Evolutionary conservation across 805 yeast species (phyloP), one percentile per base, ranked within the genome.

Genomic region (Starmerella potacharoeniae): DNA sequence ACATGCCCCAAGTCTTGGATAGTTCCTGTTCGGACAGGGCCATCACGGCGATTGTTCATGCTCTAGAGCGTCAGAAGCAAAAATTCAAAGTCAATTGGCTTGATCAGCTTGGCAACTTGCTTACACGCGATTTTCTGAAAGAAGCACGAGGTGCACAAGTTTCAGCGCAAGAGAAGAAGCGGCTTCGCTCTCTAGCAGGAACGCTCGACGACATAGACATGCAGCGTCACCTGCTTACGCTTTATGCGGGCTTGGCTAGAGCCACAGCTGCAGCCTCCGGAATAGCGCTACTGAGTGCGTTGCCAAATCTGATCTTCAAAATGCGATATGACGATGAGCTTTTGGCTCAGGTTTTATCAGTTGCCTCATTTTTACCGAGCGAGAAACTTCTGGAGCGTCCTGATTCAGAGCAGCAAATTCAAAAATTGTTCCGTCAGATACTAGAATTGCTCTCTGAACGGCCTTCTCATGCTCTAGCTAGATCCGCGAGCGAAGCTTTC

Each of bases 361-460:
- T 30, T 7, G 30, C 31, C 1, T 13, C 58, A 3, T 6, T 17
- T 17, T 39, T 58, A 16, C 45, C 55, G 4, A 46, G 53, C n/a
- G 51, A 34, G 2, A 13, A 14, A 6, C 40, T 56, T 4, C 13
- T 40, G 33, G 56, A 30, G 31, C 43, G n/a, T 13, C 36, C 37
- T n/a, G 54, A 30, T 6, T 28, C 49, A 1, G 58, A 51, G 29
- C 29, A 17, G 16, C 46, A 37, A 36, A 17, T 48, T 4, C 17
- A 30, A 11, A 4, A 10, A 6, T 10, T 51, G 8, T 16, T 40
- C 6, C 46, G 35, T 1, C 17, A 34, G 13, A 34, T 29, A 5
- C 16, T 50, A 8, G 58, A 55, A 6, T n/a, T 57, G 22, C 55
- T 59, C 13, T 6, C 22, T 45, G 53, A 52, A 11, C 42, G 58